phyloP scores from a whole-genome alignment of 495 filamentous ascomycete genomes.

The Hypoxylon crocopeplum region DNA sequence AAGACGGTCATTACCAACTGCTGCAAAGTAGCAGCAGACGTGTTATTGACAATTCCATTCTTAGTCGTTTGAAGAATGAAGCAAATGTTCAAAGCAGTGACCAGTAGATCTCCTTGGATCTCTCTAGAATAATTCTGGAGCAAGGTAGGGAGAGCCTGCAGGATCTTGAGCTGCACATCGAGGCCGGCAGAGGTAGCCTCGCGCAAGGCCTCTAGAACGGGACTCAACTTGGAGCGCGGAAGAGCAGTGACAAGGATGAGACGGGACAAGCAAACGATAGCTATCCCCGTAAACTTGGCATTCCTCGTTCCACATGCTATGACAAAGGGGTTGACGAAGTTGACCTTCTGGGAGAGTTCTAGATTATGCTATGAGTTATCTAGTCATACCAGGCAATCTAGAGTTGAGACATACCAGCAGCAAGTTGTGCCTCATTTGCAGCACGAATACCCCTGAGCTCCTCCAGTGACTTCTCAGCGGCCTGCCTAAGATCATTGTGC shows the following conservation, averaged over 20 bases:
- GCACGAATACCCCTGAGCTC: slow-evolving; percentile 83
- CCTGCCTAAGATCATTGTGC: slow-evolving; percentile 85
- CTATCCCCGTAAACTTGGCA: slow-evolving; percentile 85
- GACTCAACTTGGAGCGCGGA: slow-evolving; percentile 73
- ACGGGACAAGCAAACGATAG: slow-evolving; percentile 85
- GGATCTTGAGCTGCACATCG: slow-evolving; percentile 94
- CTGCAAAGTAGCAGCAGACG: slow-evolving; percentile 91
- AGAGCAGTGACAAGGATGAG: slow-evolving; percentile 81
- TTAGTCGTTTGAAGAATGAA: slow-evolving; percentile 89
- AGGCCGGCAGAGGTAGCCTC: slow-evolving; percentile 77
- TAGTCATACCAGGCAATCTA: not conserved
- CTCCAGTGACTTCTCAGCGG: slow-evolving; percentile 90
- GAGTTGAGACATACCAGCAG: slow-evolving; percentile 67
- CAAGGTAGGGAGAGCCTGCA: slow-evolving; percentile 90
- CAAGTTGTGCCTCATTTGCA: slow-evolving; percentile 81
- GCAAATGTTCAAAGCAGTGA: slow-evolving; percentile 84
- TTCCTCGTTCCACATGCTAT: slow-evolving; percentile 90
- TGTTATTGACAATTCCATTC: slow-evolving; percentile 89
- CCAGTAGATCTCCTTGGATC: slow-evolving; percentile 79
- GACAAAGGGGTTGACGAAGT: slow-evolving; percentile 90
- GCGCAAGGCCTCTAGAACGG: slow-evolving; percentile 84
- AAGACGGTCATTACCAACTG: slow-evolving; percentile 92
- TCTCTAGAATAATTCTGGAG: slow-evolving; percentile 89
- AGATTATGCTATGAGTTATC: slow-evolving; percentile 37
- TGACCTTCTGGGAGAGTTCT: slow-evolving; percentile 83